Evolutionary conservation across 2,329 filamentous ascomycete genomes (phyloP).

Genomic region (Conoideocrella luteorostrata): DNA sequence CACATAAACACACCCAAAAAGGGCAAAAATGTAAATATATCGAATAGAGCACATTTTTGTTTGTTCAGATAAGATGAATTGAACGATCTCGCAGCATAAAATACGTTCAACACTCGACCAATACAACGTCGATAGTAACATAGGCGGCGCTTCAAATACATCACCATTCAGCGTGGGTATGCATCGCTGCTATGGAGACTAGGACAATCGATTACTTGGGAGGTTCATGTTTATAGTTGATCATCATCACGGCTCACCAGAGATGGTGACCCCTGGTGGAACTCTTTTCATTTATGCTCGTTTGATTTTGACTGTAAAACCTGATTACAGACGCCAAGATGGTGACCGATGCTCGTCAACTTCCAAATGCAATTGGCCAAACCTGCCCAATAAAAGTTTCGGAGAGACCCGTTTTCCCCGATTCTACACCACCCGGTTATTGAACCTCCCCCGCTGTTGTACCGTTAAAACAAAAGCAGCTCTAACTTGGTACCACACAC

Average conservation of each 20-base stretch:
- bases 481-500: conserved; percentile 2
- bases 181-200: no score
- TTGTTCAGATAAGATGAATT: conserved; percentile 9
- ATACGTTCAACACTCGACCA: no score
- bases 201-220: no score
- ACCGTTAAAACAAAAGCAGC: conserved; percentile 2
- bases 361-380: conserved; percentile 61
- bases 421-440: conserved; percentile 35
- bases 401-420: conserved; percentile 30
- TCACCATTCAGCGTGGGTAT: no score
- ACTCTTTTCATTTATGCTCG: conserved; percentile 29
- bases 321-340: conserved; percentile 62
- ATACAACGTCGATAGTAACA: no score
- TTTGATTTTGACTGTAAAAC: conserved; percentile 54
- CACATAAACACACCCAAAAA: background rate
- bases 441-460: no score
- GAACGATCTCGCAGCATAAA: conserved; percentile 8
- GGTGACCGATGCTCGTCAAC: conserved; percentile 56
- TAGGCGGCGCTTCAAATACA: no score
- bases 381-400: conserved; percentile 41
- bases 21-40: background rate
- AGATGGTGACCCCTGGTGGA: conserved; percentile 10
- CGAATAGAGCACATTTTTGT: conserved; percentile 4
- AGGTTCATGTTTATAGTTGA: no score
- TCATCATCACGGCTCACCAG: conserved; percentile 27